Base-by-base conservation (phyloP, 169 alveolate species). In the Plasmodium adleri region DNA sequence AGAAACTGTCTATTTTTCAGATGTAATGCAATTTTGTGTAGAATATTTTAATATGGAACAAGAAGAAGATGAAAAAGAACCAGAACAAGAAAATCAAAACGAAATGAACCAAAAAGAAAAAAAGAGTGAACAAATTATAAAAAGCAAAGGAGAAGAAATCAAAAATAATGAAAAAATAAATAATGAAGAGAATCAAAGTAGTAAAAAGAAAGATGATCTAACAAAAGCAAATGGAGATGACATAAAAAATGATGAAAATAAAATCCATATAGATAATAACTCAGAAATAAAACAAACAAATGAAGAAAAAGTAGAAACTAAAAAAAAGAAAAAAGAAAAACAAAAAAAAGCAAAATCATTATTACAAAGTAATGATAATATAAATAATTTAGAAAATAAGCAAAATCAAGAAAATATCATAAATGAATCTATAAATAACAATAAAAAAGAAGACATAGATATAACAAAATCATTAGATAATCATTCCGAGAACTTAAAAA, bases 1-100 rank as follows among this genome's bases (percentile, higher is more conserved):
- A 17, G 75, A 43, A 24, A 22, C 58, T 43, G 68, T 86, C n/a
- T 54, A 71, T n/a, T 71, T 72, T 72, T 71, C 92, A 1, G 88
- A 86, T 73, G 54, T 60, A n/a, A 13, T 58, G 15, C 39, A 86
- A 2, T 32, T 72, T 45, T 72, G 75, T 59, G 92, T 47, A 8
- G 91, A 83, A 68, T 68, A 54, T 68, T 26, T 13, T 26, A 22
- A 76, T 12, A 47, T 12, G 20, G 88, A 47, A 22, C 24, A 85
- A n/a, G 43, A 45, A 22, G 67, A 47, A 6, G 75, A 9, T 2
- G 52, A 1, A 20, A 13, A 76, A 28, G 56, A 24, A 15, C 28
- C 20, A 49, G 7, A 50, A 50, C 3, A 24, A 22, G 39, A n/a
- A 72, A n/a, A 66, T 1, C 24, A 45, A 24, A 39, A 32, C 47